These are phyloP conservation scores for Aphanomyces euteiches DNA, from an alignment of 352 stramenopile species.

Conservation along the genomic window DNA sequence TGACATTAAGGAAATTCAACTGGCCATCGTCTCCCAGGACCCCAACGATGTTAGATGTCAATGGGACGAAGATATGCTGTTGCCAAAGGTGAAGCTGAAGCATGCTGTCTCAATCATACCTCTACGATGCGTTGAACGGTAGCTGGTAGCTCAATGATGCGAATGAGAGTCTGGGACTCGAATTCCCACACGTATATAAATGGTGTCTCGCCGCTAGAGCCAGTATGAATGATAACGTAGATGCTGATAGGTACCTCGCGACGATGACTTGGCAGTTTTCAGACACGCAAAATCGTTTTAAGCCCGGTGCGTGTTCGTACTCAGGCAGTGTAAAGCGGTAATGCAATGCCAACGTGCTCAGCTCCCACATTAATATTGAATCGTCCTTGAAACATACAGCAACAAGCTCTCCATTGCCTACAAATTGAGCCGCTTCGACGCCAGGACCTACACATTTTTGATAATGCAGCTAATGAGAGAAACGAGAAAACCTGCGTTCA, in stretches of 20 bases:
- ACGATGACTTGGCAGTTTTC: slow-evolving; percentile 73
- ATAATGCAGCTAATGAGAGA: background rate
- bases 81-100: background rate
- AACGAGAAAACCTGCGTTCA: slow-evolving; percentile 52
- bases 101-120: slow-evolving; percentile 36
- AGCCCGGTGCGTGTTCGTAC: slow-evolving; percentile 52
- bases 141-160: slow-evolving; percentile 76
- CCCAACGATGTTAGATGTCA: slow-evolving; percentile 52
- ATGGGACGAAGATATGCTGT: slow-evolving; percentile 67
- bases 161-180: slow-evolving; percentile 76
- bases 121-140: slow-evolving; percentile 62
- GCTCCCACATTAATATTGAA: slow-evolving; percentile 85
- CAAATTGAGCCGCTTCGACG: slow-evolving; percentile 24
- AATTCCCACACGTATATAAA: slow-evolving; percentile 84
- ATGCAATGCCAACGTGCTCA: slow-evolving; percentile 62
- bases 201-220: slow-evolving; percentile 53
- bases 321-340: slow-evolving; percentile 68
- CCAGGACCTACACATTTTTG: slow-evolving; percentile 9
- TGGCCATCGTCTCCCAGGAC: slow-evolving; percentile 64
- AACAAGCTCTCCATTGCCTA: slow-evolving; percentile 50
- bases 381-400: slow-evolving; percentile 79
- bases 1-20: slow-evolving; percentile 72
- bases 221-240: too few relatives aligned
- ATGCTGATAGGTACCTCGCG: slow-evolving; percentile 47
- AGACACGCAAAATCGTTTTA: slow-evolving; percentile 68